Evolutionary conservation across 2,329 filamentous ascomycete species (phyloP), one percentile per base, ranked within the genome.

Genomic region (Graphiopsis chlorocephala): DNA sequence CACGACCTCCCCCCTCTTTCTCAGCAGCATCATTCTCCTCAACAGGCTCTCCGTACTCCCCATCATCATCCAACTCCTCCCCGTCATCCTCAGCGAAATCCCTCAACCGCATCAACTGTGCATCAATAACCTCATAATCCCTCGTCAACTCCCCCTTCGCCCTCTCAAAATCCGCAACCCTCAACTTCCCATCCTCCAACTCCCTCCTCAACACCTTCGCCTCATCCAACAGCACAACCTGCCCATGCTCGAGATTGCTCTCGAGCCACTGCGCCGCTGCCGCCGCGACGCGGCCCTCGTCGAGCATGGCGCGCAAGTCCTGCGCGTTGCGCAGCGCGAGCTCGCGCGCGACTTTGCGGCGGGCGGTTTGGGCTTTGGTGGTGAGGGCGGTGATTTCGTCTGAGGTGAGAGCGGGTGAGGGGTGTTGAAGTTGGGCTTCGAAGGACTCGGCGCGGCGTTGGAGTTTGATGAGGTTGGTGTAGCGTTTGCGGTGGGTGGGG

Each of bases 301-400:
- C 72, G n/a, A 73, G 69, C 71, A 74, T 72, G 6, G 64, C 50
- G 12, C 68, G 59, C n/a, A 75, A 53, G 55, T 73, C 69, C 6
- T 59, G 26, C 1, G 71, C 70, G 14, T 72, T 68, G 61, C 69
- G 70, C 29, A 64, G 48, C 3, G 71, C 72, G 12, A 74, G 68
- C 25, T 65, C 66, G 11, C 68, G 66, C 11, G 66, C 61, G 3
- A 72, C 59, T 25, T 56, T 60, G 47, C 69, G 68, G 28, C 70
- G 65, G 20, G 68, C 64, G 25, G 35, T 20, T 2, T 42, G 45
- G 53, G 67, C 64, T 20, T 59, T n/a, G 45, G 23, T n/a, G 42
- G 52, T 28, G 15, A 62, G 20, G 15, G 38, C 28, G 33, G 48
- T 17, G 33, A 11, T 14, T 48, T 58, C 50, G n/a, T 63, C 61